phyloP scores from a whole-genome alignment of 2,329 filamentous ascomycete genomes.

The Curvularia lunata region DNA sequence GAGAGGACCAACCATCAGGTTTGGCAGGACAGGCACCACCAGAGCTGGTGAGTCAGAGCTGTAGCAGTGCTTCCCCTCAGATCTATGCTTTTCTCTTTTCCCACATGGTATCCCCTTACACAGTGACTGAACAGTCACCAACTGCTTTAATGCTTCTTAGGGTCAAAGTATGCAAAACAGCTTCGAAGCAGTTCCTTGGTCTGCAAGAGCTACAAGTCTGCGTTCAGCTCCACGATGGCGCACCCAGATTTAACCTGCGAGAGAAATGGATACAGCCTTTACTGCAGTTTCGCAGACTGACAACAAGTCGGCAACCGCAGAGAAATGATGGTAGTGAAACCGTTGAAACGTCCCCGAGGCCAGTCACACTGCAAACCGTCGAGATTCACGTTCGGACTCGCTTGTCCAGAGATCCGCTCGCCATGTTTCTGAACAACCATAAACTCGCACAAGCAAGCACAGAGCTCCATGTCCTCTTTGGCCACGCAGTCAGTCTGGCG shows the following conservation, averaged over 20 bases:
- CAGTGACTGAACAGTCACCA: not conserved
- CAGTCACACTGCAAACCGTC: constrained; percentile 14
- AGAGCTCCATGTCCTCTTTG: constrained; percentile 39
- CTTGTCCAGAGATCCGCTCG: not conserved
- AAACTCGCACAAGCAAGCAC: constrained; percentile 22
- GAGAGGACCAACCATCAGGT: constrained; percentile 6
- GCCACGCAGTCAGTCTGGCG: constrained; percentile 30
- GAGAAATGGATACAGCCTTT: constrained; percentile 39
- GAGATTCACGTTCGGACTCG: constrained; percentile 23
- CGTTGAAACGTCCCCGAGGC: not conserved
- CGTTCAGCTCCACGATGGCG: constrained; percentile 24
- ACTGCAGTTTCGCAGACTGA: constrained; percentile 35
- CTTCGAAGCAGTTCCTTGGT: constrained; percentile 27
- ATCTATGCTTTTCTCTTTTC: not conserved
- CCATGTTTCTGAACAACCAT: constrained; percentile 13
- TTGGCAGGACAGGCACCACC: constrained; percentile 37
- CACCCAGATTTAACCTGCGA: constrained; percentile 30
- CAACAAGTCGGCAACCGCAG: not conserved
- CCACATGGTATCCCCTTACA: not conserved
- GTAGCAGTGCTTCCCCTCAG: not conserved
- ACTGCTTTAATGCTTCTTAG: constrained; percentile 1
- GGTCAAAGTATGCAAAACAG: constrained; percentile 25
- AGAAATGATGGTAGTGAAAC: not conserved
- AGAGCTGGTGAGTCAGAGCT: constrained; percentile 25
- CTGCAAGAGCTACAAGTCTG: constrained; percentile 34